Evolutionary conservation across 345 rosid genomes (phyloP), one percentile per base, ranked within the genome.

Genomic region (Tarenaya hassleriana): DNA sequence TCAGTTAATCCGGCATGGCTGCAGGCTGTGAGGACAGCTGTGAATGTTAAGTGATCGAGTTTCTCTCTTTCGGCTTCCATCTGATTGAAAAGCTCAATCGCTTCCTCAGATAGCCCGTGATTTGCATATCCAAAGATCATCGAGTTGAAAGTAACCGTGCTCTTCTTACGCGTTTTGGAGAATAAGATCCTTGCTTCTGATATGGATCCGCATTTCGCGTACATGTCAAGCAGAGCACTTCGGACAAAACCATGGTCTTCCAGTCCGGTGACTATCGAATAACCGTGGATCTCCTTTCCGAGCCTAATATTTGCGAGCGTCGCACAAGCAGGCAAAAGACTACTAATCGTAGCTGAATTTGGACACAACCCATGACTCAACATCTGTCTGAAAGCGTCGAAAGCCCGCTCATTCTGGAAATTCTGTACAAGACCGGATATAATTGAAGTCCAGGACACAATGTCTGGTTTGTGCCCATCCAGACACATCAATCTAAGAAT

Each of bases 221-320:
- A 89, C 95, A 83, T 83, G 64, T 89, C 97, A 4, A 83, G 73
- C 54, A 89, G 79, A 65, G 90, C 84, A 58, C 85, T 91, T 62
- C 60, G 78, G 15, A 84, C 85, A 41, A 72, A 82, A 19, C 82
- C 39, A 8, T 84, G 81, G 21, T 64, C 72, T 69, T 79, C 96
- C 12, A 76, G 69, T 29, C 97, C 89, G 13, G 55, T 61, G 47
- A 67, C 76, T n/a, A 78, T 31, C 15, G 96, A 79, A 63, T 75
- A 68, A 8, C 95, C 73, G 17, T 87, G 96, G 66, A 82, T 51
- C 74, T 84, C 88, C 73, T 64, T 87, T 40, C 96, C 95, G 2
- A 13, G 69, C 69, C 63, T 77, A 27, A 68, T 40, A 64, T 79
- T 64, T 0, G 71, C 77, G 33, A 34, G 33, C 19, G 69, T 54